Percentiles rank a stretch among this genome's conserved stretches.
Conservation (phyloP, 306 rosid species). For the Coriaria nepalensis region DNA sequence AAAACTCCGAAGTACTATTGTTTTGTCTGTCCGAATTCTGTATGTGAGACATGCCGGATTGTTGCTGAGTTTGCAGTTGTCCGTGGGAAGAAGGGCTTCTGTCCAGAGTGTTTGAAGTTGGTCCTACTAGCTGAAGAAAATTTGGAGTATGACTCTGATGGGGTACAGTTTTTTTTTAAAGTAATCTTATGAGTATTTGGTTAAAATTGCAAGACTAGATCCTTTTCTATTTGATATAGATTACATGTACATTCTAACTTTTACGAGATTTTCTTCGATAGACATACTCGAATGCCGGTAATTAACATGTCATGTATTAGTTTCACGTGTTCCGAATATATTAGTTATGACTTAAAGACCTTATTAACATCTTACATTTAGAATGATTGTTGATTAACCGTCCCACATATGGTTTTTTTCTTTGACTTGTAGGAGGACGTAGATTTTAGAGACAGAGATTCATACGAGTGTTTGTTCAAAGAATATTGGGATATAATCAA, state of each 20-base stretch:
- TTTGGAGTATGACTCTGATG: conserved; percentile 31
- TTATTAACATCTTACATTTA: too few species aligned
- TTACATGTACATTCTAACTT: too few species aligned
- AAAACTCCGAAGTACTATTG: conserved; percentile 33
- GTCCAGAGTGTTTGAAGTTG: conserved; percentile 38
- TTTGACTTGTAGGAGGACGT: conserved; percentile 32
- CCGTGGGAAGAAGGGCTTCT: conserved; percentile 34
- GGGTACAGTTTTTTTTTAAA: too few species aligned
- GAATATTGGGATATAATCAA: conserved; percentile 64
- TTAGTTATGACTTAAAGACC: too few species aligned
- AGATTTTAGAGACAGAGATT: conserved; percentile 36
- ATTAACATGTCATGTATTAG: too few species aligned
- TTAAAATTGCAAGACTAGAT: too few species aligned
- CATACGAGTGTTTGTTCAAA: conserved; percentile 61
- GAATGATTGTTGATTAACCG: neutral
- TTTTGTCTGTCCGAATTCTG: conserved; percentile 42
- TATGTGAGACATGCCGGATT: conserved; percentile 33
- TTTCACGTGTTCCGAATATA: too few species aligned
- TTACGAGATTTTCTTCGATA: too few species aligned
- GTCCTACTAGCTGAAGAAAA: conserved; percentile 37
- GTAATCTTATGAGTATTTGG: too few species aligned
- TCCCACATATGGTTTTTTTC: neutral
- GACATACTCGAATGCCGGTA: too few species aligned
- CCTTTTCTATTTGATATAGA: too few species aligned
- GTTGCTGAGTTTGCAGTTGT: conserved; percentile 21